These are phyloP conservation scores for Colletotrichum aenigma DNA, from an alignment of 2,329 filamentous ascomycete species.

Conservation along the genomic window DNA sequence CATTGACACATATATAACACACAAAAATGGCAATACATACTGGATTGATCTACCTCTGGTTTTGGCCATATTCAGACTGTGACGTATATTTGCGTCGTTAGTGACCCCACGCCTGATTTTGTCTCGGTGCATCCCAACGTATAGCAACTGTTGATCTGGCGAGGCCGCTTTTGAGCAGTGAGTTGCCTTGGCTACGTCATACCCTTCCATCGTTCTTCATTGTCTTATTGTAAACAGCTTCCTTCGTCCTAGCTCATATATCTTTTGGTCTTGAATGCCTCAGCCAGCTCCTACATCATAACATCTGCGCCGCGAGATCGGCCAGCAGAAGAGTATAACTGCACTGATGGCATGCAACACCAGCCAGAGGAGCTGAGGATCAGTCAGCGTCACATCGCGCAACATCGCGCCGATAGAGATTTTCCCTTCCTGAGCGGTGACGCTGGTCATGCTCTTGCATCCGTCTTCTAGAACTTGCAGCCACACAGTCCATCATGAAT, in stretches of 20 bases:
- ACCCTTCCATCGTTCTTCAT: neutral
- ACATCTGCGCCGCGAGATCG: neutral
- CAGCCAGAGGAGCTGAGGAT: neutral
- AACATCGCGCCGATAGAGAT: neutral
- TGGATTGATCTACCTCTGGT: neutral
- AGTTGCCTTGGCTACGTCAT: neutral
- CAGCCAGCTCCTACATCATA: too few relatives aligned
- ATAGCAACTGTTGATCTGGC: neutral
- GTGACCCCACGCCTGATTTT: neutral
- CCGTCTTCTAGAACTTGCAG: neutral
- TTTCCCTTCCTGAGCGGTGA: neutral
- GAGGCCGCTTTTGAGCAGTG: neutral
- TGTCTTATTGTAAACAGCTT: neutral
- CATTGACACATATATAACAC: neutral
- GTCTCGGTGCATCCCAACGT: neutral
- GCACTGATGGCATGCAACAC: accelerated
- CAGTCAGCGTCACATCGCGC: neutral
- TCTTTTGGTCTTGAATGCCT: neutral
- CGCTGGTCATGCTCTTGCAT: neutral
- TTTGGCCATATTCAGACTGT: neutral
- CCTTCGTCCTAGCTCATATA: neutral
- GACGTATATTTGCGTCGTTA: neutral
- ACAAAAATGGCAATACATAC: neutral
- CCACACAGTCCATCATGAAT: neutral
- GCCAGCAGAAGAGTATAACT: neutral